Conservation (phyloP, 345 rosid genomes). For the Ceriops decandra region DNA sequence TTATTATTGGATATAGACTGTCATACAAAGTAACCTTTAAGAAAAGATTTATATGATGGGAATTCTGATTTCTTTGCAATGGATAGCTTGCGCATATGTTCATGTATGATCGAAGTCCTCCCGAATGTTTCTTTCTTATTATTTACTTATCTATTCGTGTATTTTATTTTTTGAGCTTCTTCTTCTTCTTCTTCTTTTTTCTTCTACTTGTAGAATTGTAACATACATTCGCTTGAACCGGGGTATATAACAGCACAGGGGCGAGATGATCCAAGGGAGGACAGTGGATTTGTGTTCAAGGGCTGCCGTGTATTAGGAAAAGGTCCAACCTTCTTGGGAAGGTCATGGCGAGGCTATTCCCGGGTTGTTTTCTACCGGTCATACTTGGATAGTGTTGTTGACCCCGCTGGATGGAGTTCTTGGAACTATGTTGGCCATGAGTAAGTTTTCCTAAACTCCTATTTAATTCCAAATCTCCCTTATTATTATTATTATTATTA, state of each 20-base stretch:
- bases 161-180: not conserved
- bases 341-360: conserved; percentile 54
- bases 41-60: too few relatives aligned
- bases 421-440: conserved; percentile 35
- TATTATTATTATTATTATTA: not conserved
- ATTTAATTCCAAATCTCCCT: too few relatives aligned
- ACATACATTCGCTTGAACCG: conserved; percentile 42
- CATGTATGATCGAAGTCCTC: too few relatives aligned
- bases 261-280: conserved; percentile 32
- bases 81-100: too few relatives aligned
- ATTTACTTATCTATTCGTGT: not conserved
- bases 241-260: conserved; percentile 68
- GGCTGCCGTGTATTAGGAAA: conserved; percentile 37
- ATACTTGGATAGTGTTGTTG: conserved; percentile 25
- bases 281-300: conserved; percentile 57
- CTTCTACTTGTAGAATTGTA: conserved; percentile 34
- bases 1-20: too few relatives aligned
- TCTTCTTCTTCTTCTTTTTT: not conserved
- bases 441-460: conserved; percentile 21
- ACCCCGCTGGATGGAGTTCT: conserved; percentile 46
- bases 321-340: conserved; percentile 41
- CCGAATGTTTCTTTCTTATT: not conserved
- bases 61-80: too few relatives aligned
- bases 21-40: too few relatives aligned
- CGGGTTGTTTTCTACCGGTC: conserved; percentile 49